Base-by-base conservation (phyloP, 192 early-diverging fungal genomes). In the Linnemannia hyalina region DNA sequence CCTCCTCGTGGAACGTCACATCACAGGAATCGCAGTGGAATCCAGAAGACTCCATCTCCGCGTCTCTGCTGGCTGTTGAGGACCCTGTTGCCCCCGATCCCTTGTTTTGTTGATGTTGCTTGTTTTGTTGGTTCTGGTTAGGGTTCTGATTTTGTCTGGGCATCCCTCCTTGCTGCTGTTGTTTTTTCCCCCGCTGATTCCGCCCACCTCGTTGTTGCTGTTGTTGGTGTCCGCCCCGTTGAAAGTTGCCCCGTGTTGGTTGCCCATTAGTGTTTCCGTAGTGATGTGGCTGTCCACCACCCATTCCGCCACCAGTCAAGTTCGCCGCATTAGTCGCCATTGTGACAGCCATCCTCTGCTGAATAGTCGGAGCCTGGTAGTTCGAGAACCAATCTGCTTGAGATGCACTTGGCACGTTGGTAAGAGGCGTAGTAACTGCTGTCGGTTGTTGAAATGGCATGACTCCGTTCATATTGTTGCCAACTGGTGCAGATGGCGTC, bases 21-120 rank as follows among this genome's bases (percentile, higher is more conserved):
- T 80, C 83, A 23, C 83, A 85, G 23, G 83, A 78, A 44, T 85
- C 78, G 29, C 83, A 85, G 38, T 85, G 83, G 40, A 85, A 80
- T 26, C 83, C 83, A n/a, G 36, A 23, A 13, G 71, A 11, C 16
- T 57, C 35, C 40, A 29, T 44, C 20, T 46, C 54, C n/a, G 52
- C 10, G 20, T 32, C 65, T 4, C 18, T 46, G 1, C 20, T 46
- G 23, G 65, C 40, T 7, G 13, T 52, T 9, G 47, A 18, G 40
- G 35, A 35, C 32, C 23, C 60, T 65, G 29, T 8, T 46, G 20
- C 54, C 38, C 46, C 29, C 3, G 52, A 3, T 11, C 47, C 20
- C 3, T 32, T 36, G 70, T 65, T 65, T 65, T 65, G 60, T 32
- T 16, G 60, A 65, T 16, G 29, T 60, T 84, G 69, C 23, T 75